Evolutionary conservation across 1,284 basidiomycete species (phyloP).

Genomic region (Moniliella sp.): DNA sequence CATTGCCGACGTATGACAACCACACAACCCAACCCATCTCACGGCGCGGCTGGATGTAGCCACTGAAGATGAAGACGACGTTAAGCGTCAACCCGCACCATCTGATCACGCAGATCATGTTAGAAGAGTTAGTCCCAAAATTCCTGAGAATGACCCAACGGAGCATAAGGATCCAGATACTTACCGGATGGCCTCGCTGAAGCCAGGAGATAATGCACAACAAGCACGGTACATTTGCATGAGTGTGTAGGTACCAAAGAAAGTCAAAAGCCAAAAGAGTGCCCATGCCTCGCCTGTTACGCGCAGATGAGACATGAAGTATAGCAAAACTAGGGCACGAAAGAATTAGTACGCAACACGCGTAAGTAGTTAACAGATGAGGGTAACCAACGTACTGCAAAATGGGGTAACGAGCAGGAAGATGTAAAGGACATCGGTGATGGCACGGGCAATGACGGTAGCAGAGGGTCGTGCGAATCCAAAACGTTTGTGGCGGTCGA

Average conservation of each 20-base stretch:
- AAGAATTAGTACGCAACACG: too few species aligned
- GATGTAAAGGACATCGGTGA: slow-evolving; percentile 52
- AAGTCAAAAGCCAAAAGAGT: too few species aligned
- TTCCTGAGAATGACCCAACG: too few species aligned
- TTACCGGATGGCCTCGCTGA: slow-evolving; percentile 30
- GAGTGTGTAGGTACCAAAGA: too few species aligned
- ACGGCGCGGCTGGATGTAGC: slow-evolving; percentile 48
- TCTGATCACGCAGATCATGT: too few species aligned
- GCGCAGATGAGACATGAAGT: not conserved
- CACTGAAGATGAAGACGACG: slow-evolving; percentile 46
- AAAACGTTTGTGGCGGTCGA: slow-evolving; percentile 41
- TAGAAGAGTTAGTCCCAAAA: too few species aligned
- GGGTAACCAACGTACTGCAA: too few species aligned
- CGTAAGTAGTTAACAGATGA: too few species aligned
- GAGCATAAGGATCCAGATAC: too few species aligned
- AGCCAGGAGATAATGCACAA: slow-evolving; percentile 37
- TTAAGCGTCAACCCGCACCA: slow-evolving; percentile 43
- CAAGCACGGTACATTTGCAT: slow-evolving; percentile 31
- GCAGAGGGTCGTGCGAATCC: slow-evolving; percentile 36
- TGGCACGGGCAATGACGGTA: slow-evolving; percentile 44
- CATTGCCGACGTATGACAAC: slow-evolving; percentile 33
- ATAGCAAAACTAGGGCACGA: too few species aligned
- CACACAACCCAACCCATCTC: slow-evolving; percentile 35
- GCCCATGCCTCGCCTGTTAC: too few species aligned
- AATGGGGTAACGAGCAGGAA: slow-evolving; percentile 44